These are phyloP conservation scores for Suhomyces taliae DNA, from an alignment of 1,139 yeast species.

Conservation along the genomic window DNA sequence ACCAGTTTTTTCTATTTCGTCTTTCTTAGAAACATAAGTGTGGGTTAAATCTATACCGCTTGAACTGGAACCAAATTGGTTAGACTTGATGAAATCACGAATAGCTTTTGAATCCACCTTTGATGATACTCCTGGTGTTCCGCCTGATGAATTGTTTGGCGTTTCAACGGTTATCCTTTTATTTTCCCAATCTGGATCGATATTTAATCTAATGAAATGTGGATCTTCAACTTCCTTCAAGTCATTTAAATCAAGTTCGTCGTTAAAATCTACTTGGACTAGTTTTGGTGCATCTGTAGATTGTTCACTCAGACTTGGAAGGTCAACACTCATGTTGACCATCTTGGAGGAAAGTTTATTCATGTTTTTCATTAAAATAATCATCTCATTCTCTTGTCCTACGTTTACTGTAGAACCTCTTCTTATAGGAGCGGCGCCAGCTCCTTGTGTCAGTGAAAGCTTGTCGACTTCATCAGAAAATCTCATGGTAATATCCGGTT, in stretches of 20 bases:
- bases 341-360: constrained; percentile 82
- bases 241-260: constrained; percentile 63
- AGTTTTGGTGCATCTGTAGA: constrained; percentile 1
- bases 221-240: constrained; percentile 51
- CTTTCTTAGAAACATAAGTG: constrained; percentile 32
- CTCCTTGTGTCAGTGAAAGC: not conserved
- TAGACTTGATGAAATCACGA: constrained; percentile 26
- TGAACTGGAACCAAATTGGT: constrained; percentile 17
- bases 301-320: not conserved
- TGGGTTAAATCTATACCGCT: constrained; percentile 42
- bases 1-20: constrained; percentile 49
- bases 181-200: constrained; percentile 30
- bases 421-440: not conserved
- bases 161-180: constrained; percentile 4
- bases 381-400: constrained; percentile 60
- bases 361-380: constrained; percentile 82
- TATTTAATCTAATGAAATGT: constrained; percentile 58
- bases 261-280: constrained; percentile 28
- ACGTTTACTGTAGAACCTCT: constrained; percentile 3
- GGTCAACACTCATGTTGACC: constrained; percentile 52
- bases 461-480: constrained; percentile 42
- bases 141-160: not conserved
- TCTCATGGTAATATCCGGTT: constrained; percentile 89
- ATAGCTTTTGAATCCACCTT: constrained; percentile 21
- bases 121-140: constrained; percentile 3